Evolutionary conservation across 352 stramenopile genomes (phyloP), one percentile per base, ranked within the genome.

Genomic region (Globisporangium sylvaticum): DNA sequence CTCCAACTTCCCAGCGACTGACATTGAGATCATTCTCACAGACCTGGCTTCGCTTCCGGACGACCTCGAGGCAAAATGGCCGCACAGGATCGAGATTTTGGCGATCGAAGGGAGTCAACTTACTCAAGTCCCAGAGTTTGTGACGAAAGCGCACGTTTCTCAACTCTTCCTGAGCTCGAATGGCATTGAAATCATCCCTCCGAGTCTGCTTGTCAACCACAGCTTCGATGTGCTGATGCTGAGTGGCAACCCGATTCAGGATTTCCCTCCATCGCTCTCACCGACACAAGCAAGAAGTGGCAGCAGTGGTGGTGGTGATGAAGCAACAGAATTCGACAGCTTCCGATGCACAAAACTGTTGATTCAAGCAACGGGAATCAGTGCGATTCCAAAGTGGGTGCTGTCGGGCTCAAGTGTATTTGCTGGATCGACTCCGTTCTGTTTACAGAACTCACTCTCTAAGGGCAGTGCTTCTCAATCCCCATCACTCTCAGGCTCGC

Each of bases 81-180:
- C 58, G 1, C 29, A 22, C 32, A 37, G 25, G 18, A 39, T 64
- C 18, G 37, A 37, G 15, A 39, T 14, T 31, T n/a, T 64, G 14
- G 20, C 56, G 18, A 46, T 78, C 18, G 58, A 72, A n/a, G 44
- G 34, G 8, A 65, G 39, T 27, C 71, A 56, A 39, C 62, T 65
- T 0, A 57, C 42, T 3, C 14, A 58, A 32, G 60, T 70, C 24
- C 65, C 71, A n/a, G 62, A 55, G 42, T 57, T 73, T 6, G 31
- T 46, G 55, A 50, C 18, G 1, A 48, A n/a, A 20, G 18, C 31
- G 2, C 31, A 50, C 20, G 29, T 48, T n/a, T 50, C 55, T 15
- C 20, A 15, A 3, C 55, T 61, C 20, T 61, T 32, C 10, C 31
- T 61, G 55, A n/a, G 31, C 20, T 29, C 55, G 20, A 61, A 48